Conservation (phyloP, 2,329 filamentous ascomycete species). For the Diaporthe australafricana region DNA sequence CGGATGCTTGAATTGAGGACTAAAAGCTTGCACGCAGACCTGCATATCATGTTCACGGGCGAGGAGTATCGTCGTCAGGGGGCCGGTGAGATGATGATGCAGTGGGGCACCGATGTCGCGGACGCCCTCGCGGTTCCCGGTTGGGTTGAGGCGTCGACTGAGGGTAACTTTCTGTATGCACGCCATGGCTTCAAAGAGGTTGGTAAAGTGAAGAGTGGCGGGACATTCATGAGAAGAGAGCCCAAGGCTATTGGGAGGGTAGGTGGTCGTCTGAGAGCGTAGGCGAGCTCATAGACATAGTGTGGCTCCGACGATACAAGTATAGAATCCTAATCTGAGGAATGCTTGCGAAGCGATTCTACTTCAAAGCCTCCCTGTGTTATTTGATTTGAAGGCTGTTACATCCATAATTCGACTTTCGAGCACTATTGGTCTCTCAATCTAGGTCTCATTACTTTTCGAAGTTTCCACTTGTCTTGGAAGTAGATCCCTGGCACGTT, state of each 20-base stretch:
- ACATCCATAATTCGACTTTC: too few relatives aligned
- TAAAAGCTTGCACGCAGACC: not conserved
- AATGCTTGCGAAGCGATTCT: not conserved
- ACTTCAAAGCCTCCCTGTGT: too few relatives aligned
- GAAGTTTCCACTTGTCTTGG: too few relatives aligned
- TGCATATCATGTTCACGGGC: constrained; percentile 49
- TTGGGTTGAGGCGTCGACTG: constrained; percentile 51
- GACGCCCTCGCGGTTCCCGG: constrained; percentile 49
- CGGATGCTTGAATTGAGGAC: not conserved
- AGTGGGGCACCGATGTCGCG: constrained; percentile 50
- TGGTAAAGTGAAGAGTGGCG: not conserved
- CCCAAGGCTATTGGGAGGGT: not conserved
- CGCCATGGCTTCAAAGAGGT: constrained; percentile 9
- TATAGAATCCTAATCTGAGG: not conserved
- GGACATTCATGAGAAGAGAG: constrained; percentile 10
- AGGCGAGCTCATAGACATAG: not conserved
- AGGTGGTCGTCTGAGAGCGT: not conserved
- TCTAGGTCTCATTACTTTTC: too few relatives aligned
- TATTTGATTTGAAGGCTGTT: not conserved
- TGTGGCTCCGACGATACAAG: not conserved
- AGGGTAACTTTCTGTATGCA: constrained; percentile 44
- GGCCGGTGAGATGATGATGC: constrained; percentile 48
- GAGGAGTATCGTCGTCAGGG: constrained; percentile 51
- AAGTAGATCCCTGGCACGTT: too few relatives aligned
- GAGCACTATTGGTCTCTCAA: too few relatives aligned